A percentile compares a stretch with the other conserved stretches of the same genome.
Evolutionary conservation across 2,329 filamentous ascomycete species (phyloP).

Genomic region (Xylariales sp.): DNA sequence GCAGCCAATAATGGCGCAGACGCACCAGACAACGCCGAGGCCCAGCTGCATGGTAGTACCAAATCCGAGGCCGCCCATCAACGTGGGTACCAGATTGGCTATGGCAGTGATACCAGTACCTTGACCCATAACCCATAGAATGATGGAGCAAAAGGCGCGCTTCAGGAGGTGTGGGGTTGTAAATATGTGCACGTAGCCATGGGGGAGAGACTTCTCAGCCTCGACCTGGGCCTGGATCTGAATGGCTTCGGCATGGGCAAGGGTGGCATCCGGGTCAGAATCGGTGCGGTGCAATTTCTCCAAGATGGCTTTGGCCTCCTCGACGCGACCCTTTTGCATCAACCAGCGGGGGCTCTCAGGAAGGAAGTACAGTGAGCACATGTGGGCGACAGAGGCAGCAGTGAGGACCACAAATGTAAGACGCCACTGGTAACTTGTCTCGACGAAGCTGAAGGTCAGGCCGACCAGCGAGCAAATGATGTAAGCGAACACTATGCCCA

Average conservation of each 20-base stretch:
- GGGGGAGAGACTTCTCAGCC: slow-evolving; percentile 19
- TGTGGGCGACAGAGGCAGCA: slow-evolving; percentile 4
- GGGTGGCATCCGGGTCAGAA: slow-evolving; percentile 13
- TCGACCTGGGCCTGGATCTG: slow-evolving; percentile 45
- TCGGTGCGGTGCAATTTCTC: slow-evolving; percentile 17
- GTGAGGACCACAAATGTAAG: slow-evolving; percentile 10
- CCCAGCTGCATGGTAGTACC: slow-evolving; percentile 20
- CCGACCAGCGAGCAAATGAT: slow-evolving; percentile 14
- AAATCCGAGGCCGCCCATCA: slow-evolving; percentile 25
- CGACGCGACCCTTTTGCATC: slow-evolving; percentile 20
- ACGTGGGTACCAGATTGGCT: slow-evolving; percentile 22
- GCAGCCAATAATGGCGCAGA: slow-evolving; percentile 20
- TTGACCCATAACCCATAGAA: slow-evolving; percentile 25
- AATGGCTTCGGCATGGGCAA: slow-evolving; percentile 33
- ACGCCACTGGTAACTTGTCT: slow-evolving; percentile 14
- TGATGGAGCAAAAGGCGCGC: slow-evolving; percentile 19
- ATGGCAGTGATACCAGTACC: slow-evolving; percentile 23
- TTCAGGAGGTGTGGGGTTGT: slow-evolving; percentile 19
- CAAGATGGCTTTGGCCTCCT: slow-evolving; percentile 27
- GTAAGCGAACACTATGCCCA: slow-evolving; percentile 21
- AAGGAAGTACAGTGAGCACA: slow-evolving; percentile 22
- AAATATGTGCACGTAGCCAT: slow-evolving; percentile 22
- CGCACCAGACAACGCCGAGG: slow-evolving; percentile 21
- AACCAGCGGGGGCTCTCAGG: slow-evolving; percentile 32
- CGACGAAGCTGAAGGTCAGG: slow-evolving; percentile 19